These are phyloP conservation scores for Bothriochloa decipiens DNA, from an alignment of 176 grass and related monocot species.

Conservation along the genomic window DNA sequence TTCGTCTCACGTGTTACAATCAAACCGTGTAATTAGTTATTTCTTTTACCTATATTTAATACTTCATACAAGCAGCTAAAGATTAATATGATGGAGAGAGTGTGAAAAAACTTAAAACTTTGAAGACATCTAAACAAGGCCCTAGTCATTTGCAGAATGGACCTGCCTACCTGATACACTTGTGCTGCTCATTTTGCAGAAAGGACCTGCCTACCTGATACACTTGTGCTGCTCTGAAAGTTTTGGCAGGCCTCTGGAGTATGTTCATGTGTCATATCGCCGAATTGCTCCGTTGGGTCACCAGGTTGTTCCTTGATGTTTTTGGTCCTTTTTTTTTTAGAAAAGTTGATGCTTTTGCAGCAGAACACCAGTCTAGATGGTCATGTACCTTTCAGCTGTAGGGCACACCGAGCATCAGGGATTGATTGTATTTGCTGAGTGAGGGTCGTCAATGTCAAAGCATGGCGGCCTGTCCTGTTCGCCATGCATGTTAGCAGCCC, in stretches of 20 bases:
- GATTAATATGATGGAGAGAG: too few species aligned
- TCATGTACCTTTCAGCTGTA: neutral
- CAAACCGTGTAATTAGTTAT: too few species aligned
- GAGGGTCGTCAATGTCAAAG: neutral
- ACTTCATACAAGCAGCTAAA: too few species aligned
- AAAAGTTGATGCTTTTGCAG: neutral
- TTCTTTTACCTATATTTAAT: too few species aligned
- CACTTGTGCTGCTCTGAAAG: neutral
- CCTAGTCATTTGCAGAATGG: too few species aligned
- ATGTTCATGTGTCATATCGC: neutral
- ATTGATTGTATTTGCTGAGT: too few species aligned
- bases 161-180: too few species aligned
- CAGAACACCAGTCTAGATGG: neutral
- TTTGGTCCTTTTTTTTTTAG: neutral
- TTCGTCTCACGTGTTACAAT: too few species aligned
- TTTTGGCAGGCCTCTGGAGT: neutral
- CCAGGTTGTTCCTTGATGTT: neutral
- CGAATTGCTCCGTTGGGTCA: constrained; percentile 6
- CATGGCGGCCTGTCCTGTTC: constrained; percentile 27
- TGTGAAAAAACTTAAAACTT: too few species aligned
- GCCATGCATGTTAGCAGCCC: constrained; percentile 14
- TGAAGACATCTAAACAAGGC: too few species aligned
- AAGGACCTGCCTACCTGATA: constrained; percentile 10
- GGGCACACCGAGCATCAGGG: neutral
- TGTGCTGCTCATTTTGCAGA: constrained; percentile 34